Evolutionary conservation across 2,329 filamentous ascomycete genomes (phyloP), one percentile per base, ranked within the genome.

Genomic region (Aspergillus tubingensis): DNA sequence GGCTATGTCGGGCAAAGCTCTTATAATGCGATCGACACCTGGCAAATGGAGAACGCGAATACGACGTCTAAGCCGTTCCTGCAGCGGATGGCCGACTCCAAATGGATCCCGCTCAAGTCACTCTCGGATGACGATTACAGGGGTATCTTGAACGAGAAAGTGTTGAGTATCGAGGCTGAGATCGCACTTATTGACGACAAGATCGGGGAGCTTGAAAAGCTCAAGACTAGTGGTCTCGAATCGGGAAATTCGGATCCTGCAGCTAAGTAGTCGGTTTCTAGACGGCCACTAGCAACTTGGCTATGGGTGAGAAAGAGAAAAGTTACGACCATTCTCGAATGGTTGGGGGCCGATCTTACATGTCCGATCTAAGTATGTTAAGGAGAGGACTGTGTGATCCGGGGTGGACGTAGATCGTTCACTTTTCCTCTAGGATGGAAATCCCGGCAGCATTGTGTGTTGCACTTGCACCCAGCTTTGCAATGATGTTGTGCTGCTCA

Each of bases 111-210:
- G 0, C 80, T 95, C 63, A 88, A 83, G 67, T 83, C 85, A 11
- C 77, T 95, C 25, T 86, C 86, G 0, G 88, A 95, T 66, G 83
- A 88, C 25, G 87, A 95, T 67, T 95, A 95, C 70, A 83, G 85
- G 60, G 77, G 82, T 1, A 86, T 92, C 77, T 80, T 95, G 69
- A 80, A 82, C 30, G 89, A 93, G 72, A 91, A 88, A 76, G 77
- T 92, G 43, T 73, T 94, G 25, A 83, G 81, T 63, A 78, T 94
- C 3, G 88, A 95, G 65, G 89, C 86, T 1, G 89, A 94, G 62
- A 92, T 95, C 74, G 87, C 90, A 0, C 74, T 95, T 5, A 81
- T 94, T 38, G 90, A 95, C 68, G 91, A 94, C 57, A 87, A 86
- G 69, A 91, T 95, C 66, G 83, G 81, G 51, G 80, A 77, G 41